Evolutionary conservation across 176 grass and related monocot genomes (phyloP).

Genomic region (Eremochloa ophiuroides): DNA sequence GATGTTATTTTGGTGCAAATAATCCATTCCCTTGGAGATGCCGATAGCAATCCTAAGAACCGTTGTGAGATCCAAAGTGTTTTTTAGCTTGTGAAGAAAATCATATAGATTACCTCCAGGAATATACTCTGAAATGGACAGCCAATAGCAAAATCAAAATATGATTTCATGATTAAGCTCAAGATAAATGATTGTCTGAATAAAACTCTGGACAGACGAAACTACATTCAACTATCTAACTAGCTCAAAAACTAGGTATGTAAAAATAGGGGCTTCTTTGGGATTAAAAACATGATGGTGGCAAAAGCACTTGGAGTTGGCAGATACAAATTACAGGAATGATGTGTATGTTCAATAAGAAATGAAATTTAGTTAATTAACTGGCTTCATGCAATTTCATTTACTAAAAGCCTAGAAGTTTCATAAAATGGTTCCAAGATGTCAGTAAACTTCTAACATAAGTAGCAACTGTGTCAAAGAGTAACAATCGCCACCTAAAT

Average conservation of each 20-base stretch:
- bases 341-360: not conserved
- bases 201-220: not conserved
- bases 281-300: not conserved
- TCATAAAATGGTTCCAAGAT: not conserved
- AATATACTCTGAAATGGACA: slow-evolving; percentile 73
- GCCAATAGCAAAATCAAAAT: not conserved
- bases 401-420: not conserved
- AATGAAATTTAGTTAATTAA: not conserved
- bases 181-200: not conserved
- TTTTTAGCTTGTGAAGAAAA: slow-evolving; percentile 69
- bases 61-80: slow-evolving; percentile 55
- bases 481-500: not conserved
- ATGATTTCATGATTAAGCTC: not conserved
- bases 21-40: slow-evolving; percentile 86
- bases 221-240: not conserved
- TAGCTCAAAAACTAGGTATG: not conserved
- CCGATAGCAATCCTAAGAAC: slow-evolving; percentile 81
- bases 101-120: slow-evolving; percentile 89
- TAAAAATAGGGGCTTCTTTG: not conserved
- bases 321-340: not conserved
- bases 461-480: not conserved
- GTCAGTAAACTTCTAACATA: not conserved
- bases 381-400: not conserved
- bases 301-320: not conserved
- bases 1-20: slow-evolving; percentile 91